phyloP scores from a whole-genome alignment of 2,329 filamentous ascomycete species.

The Byssothecium circinans region DNA sequence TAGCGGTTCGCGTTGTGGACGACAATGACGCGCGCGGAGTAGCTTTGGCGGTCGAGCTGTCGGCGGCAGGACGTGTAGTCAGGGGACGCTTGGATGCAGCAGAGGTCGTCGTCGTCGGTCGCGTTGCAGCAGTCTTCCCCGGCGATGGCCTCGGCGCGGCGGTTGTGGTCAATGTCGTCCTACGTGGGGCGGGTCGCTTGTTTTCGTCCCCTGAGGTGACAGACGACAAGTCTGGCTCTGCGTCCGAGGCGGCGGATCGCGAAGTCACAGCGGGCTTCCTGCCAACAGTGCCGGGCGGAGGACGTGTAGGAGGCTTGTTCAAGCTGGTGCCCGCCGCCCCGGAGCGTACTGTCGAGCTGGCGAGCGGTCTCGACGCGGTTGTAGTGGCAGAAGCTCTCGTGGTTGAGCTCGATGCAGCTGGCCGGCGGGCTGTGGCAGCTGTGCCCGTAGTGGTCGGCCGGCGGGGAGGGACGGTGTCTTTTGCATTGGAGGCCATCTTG shows the following conservation, averaged over 20 bases:
- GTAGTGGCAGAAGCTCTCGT: constrained; percentile 26
- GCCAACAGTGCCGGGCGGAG: constrained; percentile 25
- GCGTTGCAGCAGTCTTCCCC: constrained; percentile 21
- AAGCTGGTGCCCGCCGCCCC: constrained; percentile 31
- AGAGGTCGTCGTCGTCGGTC: constrained; percentile 21
- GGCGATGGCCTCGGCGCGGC: constrained; percentile 29
- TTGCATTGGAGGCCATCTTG: constrained; percentile 39
- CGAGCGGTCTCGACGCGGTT: constrained; percentile 28
- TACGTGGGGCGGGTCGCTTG: constrained; percentile 33
- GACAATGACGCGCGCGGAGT: constrained; percentile 35
- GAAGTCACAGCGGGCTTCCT: constrained; percentile 16
- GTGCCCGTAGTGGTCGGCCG: constrained; percentile 22
- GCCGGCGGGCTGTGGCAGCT: constrained; percentile 23
- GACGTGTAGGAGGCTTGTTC: constrained; percentile 43
- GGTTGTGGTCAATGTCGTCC: constrained; percentile 20
- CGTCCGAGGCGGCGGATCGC: constrained; percentile 30
- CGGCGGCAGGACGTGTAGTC: constrained; percentile 28
- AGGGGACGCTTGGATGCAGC: constrained; percentile 33
- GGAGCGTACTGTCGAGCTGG: constrained; percentile 29
- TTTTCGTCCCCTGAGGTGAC: constrained; percentile 42
- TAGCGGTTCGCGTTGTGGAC: constrained; percentile 21
- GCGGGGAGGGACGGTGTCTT: constrained; percentile 33
- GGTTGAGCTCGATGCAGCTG: constrained; percentile 17
- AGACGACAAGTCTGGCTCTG: constrained; percentile 37
- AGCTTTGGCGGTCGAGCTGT: constrained; percentile 25